phyloP scores from a whole-genome alignment of 768 basidiomycete genomes.

The Suillus subaureus region DNA sequence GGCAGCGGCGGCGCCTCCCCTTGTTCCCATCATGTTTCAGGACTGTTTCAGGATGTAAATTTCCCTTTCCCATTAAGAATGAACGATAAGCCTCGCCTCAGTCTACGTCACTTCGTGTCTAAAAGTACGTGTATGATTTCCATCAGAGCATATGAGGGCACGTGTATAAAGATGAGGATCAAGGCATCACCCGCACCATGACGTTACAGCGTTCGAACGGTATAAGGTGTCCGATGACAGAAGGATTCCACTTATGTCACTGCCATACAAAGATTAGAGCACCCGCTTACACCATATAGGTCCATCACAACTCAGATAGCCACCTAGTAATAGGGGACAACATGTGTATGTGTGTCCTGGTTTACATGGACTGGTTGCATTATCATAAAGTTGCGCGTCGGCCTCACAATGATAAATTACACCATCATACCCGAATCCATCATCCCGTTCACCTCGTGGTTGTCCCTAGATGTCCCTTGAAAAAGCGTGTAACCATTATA shows the following conservation, averaged over 20 bases:
- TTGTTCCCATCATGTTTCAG: neutral
- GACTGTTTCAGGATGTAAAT: neutral
- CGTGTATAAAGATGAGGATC: slow-evolving; percentile 4
- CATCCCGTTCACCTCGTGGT: slow-evolving; percentile 9
- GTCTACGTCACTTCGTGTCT: neutral
- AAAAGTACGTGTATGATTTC: neutral
- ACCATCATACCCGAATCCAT: slow-evolving; percentile 14
- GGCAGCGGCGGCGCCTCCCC: neutral
- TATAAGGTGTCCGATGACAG: neutral
- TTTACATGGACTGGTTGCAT: neutral
- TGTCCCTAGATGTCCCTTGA: slow-evolving; percentile 2
- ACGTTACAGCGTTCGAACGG: neutral
- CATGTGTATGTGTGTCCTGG: neutral
- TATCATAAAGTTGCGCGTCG: neutral
- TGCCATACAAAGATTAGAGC: neutral
- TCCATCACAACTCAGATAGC: neutral
- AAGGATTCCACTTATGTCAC: neutral
- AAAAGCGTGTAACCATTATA: slow-evolving; percentile 16
- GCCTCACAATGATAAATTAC: slow-evolving; percentile 15
- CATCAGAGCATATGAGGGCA: neutral
- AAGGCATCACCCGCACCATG: neutral
- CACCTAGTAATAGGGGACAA: neutral
- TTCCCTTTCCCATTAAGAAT: neutral
- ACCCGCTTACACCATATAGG: neutral
- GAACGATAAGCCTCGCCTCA: neutral